Evolutionary conservation across 2,329 filamentous ascomycete species (phyloP).

Genomic region (Stachybotrys elegans): DNA sequence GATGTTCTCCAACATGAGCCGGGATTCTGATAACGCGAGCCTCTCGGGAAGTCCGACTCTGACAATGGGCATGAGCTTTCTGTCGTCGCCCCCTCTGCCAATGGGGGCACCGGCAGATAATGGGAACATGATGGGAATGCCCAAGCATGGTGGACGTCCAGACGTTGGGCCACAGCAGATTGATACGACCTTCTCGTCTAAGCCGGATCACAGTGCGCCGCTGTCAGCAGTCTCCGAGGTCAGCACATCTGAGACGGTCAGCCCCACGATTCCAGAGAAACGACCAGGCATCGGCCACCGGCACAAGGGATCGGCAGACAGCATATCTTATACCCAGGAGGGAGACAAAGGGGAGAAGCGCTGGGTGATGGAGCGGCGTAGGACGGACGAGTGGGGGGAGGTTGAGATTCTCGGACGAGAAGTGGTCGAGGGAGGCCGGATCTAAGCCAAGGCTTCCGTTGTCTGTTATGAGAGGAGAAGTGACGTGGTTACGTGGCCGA

Average conservation of each 20-base stretch:
- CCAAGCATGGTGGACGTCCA: background rate
- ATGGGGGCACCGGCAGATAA: background rate
- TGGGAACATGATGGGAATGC: slow-evolving; percentile 2
- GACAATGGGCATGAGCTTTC: slow-evolving; percentile 32
- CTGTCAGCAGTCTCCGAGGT: slow-evolving; percentile 4
- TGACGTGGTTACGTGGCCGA: too few relatives aligned
- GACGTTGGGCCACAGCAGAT: background rate
- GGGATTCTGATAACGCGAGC: slow-evolving; percentile 42
- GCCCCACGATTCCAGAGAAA: slow-evolving; percentile 7
- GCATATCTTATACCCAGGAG: slow-evolving; percentile 65
- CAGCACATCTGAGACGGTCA: slow-evolving; percentile 1
- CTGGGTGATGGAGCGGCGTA: slow-evolving; percentile 66
- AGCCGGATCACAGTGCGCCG: background rate
- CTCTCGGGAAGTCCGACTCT: slow-evolving; percentile 46
- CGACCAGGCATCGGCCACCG: slow-evolving; percentile 35
- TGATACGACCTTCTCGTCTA: background rate
- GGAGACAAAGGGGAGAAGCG: slow-evolving; percentile 53
- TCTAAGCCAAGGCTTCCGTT: too few relatives aligned
- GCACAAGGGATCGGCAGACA: slow-evolving; percentile 57
- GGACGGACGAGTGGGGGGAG: slow-evolving; percentile 61
- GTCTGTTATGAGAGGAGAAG: too few relatives aligned
- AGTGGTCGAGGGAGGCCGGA: slow-evolving; percentile 53
- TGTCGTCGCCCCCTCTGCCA: slow-evolving; percentile 19
- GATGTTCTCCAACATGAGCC: slow-evolving; percentile 42
- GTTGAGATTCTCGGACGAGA: slow-evolving; percentile 61